Conservation (phyloP, 2,329 filamentous ascomycete species). For the Colletotrichum lindemuthianum region DNA sequence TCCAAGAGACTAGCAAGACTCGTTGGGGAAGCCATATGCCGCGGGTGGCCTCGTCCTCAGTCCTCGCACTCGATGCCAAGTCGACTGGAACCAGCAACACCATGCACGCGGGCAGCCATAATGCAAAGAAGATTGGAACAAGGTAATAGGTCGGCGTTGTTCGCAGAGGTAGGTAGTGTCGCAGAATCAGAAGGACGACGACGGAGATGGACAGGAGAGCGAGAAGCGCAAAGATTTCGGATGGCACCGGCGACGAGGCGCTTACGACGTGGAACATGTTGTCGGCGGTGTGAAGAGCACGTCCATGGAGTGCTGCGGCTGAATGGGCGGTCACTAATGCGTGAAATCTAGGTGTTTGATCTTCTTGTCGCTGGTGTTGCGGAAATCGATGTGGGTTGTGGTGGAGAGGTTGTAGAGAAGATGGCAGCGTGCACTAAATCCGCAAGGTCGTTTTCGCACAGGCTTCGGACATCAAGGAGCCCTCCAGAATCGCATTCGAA, state of each 20-base stretch:
- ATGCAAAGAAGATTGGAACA: conserved; percentile 93
- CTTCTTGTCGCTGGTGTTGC: neutral
- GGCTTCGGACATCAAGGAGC: conserved; percentile 12
- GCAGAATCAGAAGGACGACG: conserved; percentile 83
- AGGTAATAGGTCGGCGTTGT: conserved; percentile 90
- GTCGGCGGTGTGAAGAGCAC: conserved; percentile 32
- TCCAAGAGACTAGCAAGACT: conserved; percentile 87
- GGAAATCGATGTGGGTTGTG: conserved; percentile 7
- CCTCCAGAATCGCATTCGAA: neutral
- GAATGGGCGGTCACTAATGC: neutral
- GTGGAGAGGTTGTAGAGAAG: conserved; percentile 6
- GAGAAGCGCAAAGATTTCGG: conserved; percentile 79
- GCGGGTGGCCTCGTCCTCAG: conserved; percentile 74
- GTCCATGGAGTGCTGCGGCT: conserved; percentile 29
- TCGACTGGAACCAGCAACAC: conserved; percentile 95
- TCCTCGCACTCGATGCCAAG: conserved; percentile 84
- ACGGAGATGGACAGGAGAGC: conserved; percentile 79
- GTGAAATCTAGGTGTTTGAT: neutral
- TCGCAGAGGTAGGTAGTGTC: conserved; percentile 90
- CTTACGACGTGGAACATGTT: conserved; percentile 63
- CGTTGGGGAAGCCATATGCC: conserved; percentile 89
- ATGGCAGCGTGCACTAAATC: neutral
- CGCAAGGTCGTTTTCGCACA: neutral
- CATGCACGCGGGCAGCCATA: conserved; percentile 91
- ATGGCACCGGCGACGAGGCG: conserved; percentile 75